A percentile compares a stretch with the other conserved stretches of the same genome.
These are phyloP conservation scores for Pontederia crassipes DNA, from an alignment of 176 grass and related monocot genomes.

Conservation along the genomic window DNA sequence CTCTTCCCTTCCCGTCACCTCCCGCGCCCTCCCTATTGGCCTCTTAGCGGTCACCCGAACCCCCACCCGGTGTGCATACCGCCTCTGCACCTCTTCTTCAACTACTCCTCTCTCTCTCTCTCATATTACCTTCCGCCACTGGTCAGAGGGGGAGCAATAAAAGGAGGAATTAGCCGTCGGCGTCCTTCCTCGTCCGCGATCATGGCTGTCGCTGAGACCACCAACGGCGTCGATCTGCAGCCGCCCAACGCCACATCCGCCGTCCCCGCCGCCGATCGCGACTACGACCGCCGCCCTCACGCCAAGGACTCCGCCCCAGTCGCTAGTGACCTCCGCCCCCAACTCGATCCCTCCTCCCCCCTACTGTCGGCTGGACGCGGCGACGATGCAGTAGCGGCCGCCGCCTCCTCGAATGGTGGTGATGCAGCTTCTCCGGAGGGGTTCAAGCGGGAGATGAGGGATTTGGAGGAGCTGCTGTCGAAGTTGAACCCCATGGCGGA, in stretches of 20 bases:
- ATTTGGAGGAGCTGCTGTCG: slow-evolving; percentile 95
- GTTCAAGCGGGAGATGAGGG: slow-evolving; percentile 78
- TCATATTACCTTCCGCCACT: no score
- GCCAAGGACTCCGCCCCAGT: neutral
- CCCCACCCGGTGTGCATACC: no score
- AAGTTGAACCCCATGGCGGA: slow-evolving; percentile 99
- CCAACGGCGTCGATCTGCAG: slow-evolving; percentile 13
- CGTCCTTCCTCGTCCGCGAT: neutral
- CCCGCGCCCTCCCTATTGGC: no score
- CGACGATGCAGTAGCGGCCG: slow-evolving; percentile 18
- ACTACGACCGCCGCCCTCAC: neutral
- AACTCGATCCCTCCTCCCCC: neutral
- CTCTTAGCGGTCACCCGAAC: no score
- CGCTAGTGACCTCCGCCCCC: slow-evolving; percentile 2
- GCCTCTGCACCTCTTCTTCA: no score
- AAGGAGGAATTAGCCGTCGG: no score
- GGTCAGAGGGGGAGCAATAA: no score
- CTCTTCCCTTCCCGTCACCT: no score
- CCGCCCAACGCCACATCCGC: neutral
- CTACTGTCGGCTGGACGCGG: neutral
- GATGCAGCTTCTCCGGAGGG: slow-evolving; percentile 11
- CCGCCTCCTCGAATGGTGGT: neutral
- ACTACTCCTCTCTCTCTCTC: no score
- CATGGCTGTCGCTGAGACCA: slow-evolving; percentile 21
- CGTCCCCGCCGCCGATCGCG: neutral